Evolutionary conservation across 2,329 filamentous ascomycete genomes (phyloP), one percentile per base, ranked within the genome.

Genomic region (Microcyclospora tardicrescens): DNA sequence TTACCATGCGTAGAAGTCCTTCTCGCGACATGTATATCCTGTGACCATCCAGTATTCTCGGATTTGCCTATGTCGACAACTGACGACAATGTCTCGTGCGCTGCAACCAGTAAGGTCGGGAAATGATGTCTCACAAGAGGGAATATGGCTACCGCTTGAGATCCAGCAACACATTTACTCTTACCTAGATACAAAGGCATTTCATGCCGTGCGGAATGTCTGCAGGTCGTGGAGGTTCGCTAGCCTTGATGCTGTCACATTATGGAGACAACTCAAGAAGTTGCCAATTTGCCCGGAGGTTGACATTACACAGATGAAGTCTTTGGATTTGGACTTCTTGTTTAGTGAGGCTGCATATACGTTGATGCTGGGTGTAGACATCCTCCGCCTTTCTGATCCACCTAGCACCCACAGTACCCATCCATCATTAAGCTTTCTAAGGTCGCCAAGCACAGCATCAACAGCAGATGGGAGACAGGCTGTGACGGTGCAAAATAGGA

Each of bases 171-270:
- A 56, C 16, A 43, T 58, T 37, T 59, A 55, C 46, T 40, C 46
- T 16, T 51, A 45, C 41, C 50, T 59, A 33, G 55, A 58, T 32
- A 44, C 54, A 6, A 47, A 42, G 33, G 55, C 55, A 2, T 59
- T 58, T 45, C 51, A 52, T 38, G 43, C 49, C 6, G 51, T 54
- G 2, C 44, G 55, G 8, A 51, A 47, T 32, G 53, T 57, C 14
- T 58, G 55, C 48, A 51, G 48, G 34, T 58, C 46, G 44, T 59
- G 56, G 56, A 41, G 46, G n/a, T 51, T 48, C 33, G 54, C 56
- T 9, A 53, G 55, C 1, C 48, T 51, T 13, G 53, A 56, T 30
- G 40, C 49, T 1, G 46, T 56, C 2, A 52, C 54, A 2, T 41
- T 58, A 9, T 43, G 48, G 24, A 51, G 43, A 19, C 55, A 58